Evolutionary conservation across 805 yeast species (phyloP).

Genomic region (Diddensiella santjacobensis): DNA sequence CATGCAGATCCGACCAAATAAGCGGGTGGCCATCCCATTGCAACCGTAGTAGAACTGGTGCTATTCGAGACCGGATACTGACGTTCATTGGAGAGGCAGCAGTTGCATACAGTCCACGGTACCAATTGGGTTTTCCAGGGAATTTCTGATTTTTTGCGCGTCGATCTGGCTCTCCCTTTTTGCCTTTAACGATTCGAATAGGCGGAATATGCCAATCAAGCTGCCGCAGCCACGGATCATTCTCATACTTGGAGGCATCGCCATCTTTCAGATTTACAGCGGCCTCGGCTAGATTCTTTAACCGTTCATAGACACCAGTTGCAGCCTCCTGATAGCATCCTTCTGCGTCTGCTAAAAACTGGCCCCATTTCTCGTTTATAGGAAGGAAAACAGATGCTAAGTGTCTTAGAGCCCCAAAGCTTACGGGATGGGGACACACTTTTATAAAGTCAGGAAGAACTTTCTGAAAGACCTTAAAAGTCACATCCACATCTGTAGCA

Average conservation of each 20-base stretch:
- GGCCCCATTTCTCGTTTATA: slow-evolving; percentile 67
- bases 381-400: slow-evolving; percentile 76
- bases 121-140: slow-evolving; percentile 96
- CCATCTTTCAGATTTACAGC: slow-evolving; percentile 45
- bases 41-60: slow-evolving; percentile 71
- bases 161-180: slow-evolving; percentile 45
- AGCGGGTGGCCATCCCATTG: slow-evolving; percentile 85
- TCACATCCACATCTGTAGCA: slow-evolving; percentile 75
- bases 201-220: slow-evolving; percentile 79
- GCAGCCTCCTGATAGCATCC: slow-evolving; percentile 56
- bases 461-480: slow-evolving; percentile 62
- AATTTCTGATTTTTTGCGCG: slow-evolving; percentile 61
- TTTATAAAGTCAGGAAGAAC: slow-evolving; percentile 64
- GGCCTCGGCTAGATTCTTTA: slow-evolving; percentile 57
- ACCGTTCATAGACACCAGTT: slow-evolving; percentile 51
- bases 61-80: slow-evolving; percentile 66
- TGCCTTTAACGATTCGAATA: slow-evolving; percentile 59
- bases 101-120: slow-evolving; percentile 50
- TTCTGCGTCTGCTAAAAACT: slow-evolving; percentile 70
- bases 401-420: slow-evolving; percentile 79
- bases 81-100: slow-evolving; percentile 48
- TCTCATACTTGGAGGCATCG: slow-evolving; percentile 38
- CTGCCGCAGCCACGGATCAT: slow-evolving; percentile 89
- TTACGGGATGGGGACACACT: slow-evolving; percentile 89
- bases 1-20: slow-evolving; percentile 70